These are phyloP conservation scores for Geotrichum klebahnii DNA, from an alignment of 1,139 yeast genomes.

Conservation along the genomic window DNA sequence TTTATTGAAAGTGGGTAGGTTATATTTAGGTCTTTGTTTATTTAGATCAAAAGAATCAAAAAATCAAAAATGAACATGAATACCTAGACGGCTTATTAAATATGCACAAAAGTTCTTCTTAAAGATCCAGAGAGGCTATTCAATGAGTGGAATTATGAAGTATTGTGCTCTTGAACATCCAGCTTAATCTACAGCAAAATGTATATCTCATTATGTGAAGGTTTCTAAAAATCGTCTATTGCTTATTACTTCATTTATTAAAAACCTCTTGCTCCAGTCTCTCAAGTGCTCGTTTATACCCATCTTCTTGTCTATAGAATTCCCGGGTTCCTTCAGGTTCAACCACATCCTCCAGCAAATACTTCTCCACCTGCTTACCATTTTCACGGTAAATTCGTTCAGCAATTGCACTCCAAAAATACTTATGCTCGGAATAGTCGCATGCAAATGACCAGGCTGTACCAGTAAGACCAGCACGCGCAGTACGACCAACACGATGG, in stretches of 20 bases:
- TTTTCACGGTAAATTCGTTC: conserved; percentile 19
- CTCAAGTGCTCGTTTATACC: conserved; percentile 46
- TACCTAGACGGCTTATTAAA: too few relatives aligned
- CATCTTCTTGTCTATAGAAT: conserved; percentile 30
- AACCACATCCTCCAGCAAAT: conserved; percentile 11
- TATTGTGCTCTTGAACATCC: too few relatives aligned
- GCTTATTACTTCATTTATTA: conserved; percentile 4
- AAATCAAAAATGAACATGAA: too few relatives aligned
- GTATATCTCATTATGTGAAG: too few relatives aligned
- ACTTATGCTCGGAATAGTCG: conserved; percentile 72
- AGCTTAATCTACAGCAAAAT: background rate
- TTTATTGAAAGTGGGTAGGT: too few relatives aligned
- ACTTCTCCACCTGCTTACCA: conserved; percentile 13
- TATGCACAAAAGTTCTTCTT: too few relatives aligned
- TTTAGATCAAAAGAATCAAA: too few relatives aligned
- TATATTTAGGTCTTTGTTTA: too few relatives aligned
- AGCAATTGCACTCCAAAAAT: conserved; percentile 45
- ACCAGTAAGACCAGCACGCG: conserved; percentile 81
- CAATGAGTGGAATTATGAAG: too few relatives aligned
- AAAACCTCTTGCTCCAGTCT: conserved; percentile 45
- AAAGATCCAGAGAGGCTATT: too few relatives aligned
- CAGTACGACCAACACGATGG: conserved; percentile 95
- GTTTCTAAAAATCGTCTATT: background rate
- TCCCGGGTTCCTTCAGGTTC: conserved; percentile 21
- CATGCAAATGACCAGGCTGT: conserved; percentile 63